Conservation (phyloP, 2,329 filamentous ascomycete species). For the Colletotrichum neosansevieriae region DNA sequence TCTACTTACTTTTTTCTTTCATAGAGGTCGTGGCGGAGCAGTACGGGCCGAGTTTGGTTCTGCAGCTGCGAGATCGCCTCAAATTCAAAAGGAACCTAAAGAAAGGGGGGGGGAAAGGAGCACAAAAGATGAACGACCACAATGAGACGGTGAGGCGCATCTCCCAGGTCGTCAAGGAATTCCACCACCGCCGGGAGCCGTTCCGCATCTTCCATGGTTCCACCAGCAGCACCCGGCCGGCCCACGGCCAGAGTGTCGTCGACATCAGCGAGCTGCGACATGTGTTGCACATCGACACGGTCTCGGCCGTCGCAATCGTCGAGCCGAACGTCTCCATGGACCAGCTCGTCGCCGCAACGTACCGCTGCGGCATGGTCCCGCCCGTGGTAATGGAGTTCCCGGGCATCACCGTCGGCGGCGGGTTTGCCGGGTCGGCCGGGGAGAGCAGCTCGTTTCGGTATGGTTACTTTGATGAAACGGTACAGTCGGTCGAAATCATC, state of each 20-base stretch:
- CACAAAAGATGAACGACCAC: constrained; percentile 56
- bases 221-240: constrained; percentile 79
- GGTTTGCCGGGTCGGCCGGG: constrained; percentile 74
- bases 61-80: constrained; percentile 13
- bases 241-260: constrained; percentile 66
- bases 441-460: constrained; percentile 77
- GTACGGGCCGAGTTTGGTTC: constrained; percentile 19
- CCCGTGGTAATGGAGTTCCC: constrained; percentile 79
- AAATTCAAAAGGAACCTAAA: background rate
- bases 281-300: constrained; percentile 70
- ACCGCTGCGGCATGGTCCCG: constrained; percentile 68
- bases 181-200: constrained; percentile 59
- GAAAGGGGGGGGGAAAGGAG: too few relatives aligned
- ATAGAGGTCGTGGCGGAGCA: background rate
- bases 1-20: background rate
- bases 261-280: constrained; percentile 74
- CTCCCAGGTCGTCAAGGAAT: constrained; percentile 57
- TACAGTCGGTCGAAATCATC: constrained; percentile 74
- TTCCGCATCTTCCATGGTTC: constrained; percentile 84
- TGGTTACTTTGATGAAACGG: constrained; percentile 73
- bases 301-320: constrained; percentile 68
- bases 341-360: constrained; percentile 67
- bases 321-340: constrained; percentile 81
- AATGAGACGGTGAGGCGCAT: constrained; percentile 57
- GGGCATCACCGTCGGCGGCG: constrained; percentile 78